Evolutionary conservation across 257 asterid species (phyloP).

Genomic region (Avicennia marina): DNA sequence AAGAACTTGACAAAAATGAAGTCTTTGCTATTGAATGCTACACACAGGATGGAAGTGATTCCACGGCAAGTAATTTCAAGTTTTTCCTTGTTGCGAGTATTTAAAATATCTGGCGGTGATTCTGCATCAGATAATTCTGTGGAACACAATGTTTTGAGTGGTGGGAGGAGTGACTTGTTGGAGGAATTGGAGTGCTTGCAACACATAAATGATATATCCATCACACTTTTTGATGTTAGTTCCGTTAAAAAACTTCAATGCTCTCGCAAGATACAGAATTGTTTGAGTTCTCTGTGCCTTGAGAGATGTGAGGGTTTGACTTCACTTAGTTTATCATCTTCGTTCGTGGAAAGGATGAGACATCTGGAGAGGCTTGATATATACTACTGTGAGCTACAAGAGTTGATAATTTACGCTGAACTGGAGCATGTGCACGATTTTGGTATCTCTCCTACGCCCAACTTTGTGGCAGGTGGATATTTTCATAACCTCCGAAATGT

Average conservation of each 20-base stretch:
- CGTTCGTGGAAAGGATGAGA: conserved; percentile 19
- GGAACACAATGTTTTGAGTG: conserved; percentile 8
- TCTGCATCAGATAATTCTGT: background rate
- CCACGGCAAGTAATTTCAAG: conserved; percentile 18
- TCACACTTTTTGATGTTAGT: conserved; percentile 10
- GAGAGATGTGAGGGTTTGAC: conserved; percentile 13
- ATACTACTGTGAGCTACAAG: conserved; percentile 15
- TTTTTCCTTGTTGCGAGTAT: conserved; percentile 18
- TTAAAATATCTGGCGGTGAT: conserved; percentile 16
- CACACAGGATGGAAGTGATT: conserved; percentile 19
- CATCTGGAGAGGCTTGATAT: conserved; percentile 21
- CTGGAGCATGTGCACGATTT: background rate
- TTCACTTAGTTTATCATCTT: conserved; percentile 13
- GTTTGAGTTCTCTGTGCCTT: conserved; percentile 20
- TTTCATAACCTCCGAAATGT: conserved; percentile 13
- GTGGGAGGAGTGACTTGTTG: conserved; percentile 11
- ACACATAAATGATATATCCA: conserved; percentile 21
- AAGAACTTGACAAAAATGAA: conserved; percentile 24
- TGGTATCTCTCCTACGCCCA: background rate
- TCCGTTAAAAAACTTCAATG: conserved; percentile 16
- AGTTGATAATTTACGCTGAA: conserved; percentile 1
- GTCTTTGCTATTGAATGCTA: conserved; percentile 16
- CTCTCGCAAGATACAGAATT: conserved; percentile 19
- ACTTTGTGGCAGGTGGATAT: background rate
- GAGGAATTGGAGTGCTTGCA: conserved; percentile 20